Percentiles rank a stretch among this genome's conserved stretches.
Conservation (phyloP, 176 grass and related monocot species). For the Chloris gayana region DNA sequence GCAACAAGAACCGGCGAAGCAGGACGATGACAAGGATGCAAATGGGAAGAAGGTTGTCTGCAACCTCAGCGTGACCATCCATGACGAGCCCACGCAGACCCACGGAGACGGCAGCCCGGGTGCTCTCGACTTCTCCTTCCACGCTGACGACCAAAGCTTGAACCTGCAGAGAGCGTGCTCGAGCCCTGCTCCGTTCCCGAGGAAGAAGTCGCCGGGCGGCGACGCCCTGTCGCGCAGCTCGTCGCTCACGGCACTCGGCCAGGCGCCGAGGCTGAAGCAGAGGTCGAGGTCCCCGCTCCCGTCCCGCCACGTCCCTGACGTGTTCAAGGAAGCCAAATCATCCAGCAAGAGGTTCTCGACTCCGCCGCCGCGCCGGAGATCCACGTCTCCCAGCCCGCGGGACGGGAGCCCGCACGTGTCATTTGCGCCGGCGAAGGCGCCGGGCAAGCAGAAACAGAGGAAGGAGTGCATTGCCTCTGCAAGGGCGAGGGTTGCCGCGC, state of each 20-base stretch:
- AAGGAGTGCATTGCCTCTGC: conserved; percentile 59
- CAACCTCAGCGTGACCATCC: conserved; percentile 30
- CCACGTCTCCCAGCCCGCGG: conserved; percentile 2
- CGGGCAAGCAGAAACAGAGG: conserved; percentile 48
- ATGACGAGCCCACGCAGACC: not conserved
- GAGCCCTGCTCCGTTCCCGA: conserved; percentile 49
- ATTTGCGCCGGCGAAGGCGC: conserved; percentile 4
- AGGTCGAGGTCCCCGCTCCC: conserved; percentile 70
- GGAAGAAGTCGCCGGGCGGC: conserved; percentile 7
- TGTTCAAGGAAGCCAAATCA: conserved; percentile 74
- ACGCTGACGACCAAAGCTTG: conserved; percentile 42
- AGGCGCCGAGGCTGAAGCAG: conserved; percentile 31
- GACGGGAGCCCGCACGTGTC: not conserved
- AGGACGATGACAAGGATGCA: not conserved
- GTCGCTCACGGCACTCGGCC: not conserved
- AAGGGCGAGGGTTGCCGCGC: conserved; percentile 48
- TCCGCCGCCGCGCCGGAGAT: conserved; percentile 64
- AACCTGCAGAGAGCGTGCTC: conserved; percentile 41
- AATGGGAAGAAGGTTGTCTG: conserved; percentile 8
- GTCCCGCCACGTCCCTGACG: conserved; percentile 48
- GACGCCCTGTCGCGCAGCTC: conserved; percentile 20
- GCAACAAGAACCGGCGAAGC: not conserved
- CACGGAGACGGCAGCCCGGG: conserved; percentile 16
- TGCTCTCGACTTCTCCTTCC: conserved; percentile 55
- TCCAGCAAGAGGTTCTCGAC: conserved; percentile 71